Percentiles rank a stretch among this genome's conserved stretches.
phyloP scores from a whole-genome alignment of 352 stramenopile species.

The Phytophthora fragariae region DNA sequence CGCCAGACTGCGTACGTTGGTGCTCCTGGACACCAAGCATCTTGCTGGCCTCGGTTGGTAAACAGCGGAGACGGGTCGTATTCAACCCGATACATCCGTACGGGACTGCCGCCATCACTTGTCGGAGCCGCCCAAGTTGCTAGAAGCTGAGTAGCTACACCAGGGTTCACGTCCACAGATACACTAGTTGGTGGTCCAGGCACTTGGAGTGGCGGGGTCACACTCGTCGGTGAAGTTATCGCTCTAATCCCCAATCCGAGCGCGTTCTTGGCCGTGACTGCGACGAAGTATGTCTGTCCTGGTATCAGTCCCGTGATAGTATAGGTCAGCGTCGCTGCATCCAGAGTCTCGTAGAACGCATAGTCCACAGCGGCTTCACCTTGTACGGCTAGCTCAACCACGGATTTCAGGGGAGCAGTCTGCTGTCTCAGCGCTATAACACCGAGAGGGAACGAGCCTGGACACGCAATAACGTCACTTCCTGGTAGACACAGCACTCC shows the following conservation, averaged over 20 bases:
- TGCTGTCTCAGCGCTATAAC: constrained; percentile 18
- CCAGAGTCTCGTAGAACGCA: constrained; percentile 74
- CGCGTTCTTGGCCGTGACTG: constrained; percentile 90
- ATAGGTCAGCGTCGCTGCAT: constrained; percentile 64
- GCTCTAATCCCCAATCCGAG: constrained; percentile 63
- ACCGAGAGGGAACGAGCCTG: constrained; percentile 51
- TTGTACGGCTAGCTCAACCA: constrained; percentile 23
- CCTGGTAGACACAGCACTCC: constrained; percentile 53
- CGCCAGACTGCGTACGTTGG: constrained; percentile 68
- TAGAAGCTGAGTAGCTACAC: constrained; percentile 76
- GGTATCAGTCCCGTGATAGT: constrained; percentile 73
- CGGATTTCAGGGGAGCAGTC: constrained; percentile 10
- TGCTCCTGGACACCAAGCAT: constrained; percentile 70
- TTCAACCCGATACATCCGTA: constrained; percentile 84
- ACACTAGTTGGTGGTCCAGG: constrained; percentile 78
- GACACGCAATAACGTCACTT: constrained; percentile 40
- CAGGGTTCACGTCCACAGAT: constrained; percentile 72
- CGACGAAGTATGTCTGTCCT: constrained; percentile 86
- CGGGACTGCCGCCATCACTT: constrained; percentile 63
- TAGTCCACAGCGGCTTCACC: constrained; percentile 75
- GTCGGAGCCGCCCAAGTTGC: constrained; percentile 56
- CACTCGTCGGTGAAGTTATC: constrained; percentile 46
- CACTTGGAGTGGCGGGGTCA: constrained; percentile 79
- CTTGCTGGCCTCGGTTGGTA: constrained; percentile 62
- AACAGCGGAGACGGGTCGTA: constrained; percentile 80